Base-by-base conservation (phyloP, 768 basidiomycete species). In the Hirschioporus abietinus region DNA sequence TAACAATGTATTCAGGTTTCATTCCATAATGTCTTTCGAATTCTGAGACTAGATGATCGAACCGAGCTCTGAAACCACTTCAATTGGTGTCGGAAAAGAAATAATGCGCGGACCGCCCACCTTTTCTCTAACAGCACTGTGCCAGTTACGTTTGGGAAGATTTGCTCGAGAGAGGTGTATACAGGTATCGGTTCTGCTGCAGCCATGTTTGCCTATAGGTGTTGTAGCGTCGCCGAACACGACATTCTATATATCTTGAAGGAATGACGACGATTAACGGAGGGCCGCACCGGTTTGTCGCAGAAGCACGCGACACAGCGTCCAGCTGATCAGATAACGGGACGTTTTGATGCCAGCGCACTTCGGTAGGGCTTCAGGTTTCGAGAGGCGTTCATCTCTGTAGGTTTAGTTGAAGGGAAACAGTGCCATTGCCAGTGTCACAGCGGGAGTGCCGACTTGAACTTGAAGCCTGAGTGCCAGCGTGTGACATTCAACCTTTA, bases 1-100 rank as follows among this genome's bases (percentile, higher is more conserved):
- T 80, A 7, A 85, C 84, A 70, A 93, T 90, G 69, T 88, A 88
- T 5, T 84, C 78, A 15, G 92, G 90, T 64, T 83, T 85, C 68
- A 81, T 80, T 6, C 89, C 89, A 70, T 90, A 93, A 66, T 86
- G 81, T 65, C 73, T 77, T 71, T 83, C 78, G 74, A 91, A 93
- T 71, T 89, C 83, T 26, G 81, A 78, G 1, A 82, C 81, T 42
- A 93, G 83, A 30, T 81, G 76, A 69, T 86, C 80, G 88, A 88
- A 92, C 59, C 88, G 81, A 61, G 77, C 76, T 23, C 81, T 84
- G 63, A 34, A 26, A 64, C 24, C 5, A 58, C 1, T 66, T 63
- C 34, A 59, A 36, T n/a, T 8, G 52, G 63, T 17, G 25, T 7
- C 18, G 30, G 52, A n/a, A 66, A 35, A 23, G 42, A 42, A 17